Conservation (phyloP, 169 alveolate species). For the Cyclospora cayetanensis region DNA sequence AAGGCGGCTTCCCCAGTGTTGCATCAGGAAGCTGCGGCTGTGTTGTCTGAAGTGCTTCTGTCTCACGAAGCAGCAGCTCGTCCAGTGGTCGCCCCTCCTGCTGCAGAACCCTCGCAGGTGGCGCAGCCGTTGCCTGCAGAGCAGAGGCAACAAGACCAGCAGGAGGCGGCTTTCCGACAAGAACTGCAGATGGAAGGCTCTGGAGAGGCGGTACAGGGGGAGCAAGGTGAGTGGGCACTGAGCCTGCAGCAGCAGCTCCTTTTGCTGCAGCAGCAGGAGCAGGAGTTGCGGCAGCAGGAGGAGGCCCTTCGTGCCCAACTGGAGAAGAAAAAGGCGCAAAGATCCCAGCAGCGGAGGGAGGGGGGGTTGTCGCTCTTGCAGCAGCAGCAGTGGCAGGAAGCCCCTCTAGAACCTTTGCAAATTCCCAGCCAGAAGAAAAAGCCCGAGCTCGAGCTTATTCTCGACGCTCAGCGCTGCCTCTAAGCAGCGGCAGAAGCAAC, state of each 20-base stretch:
- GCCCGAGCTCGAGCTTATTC: background rate
- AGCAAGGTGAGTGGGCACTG: background rate
- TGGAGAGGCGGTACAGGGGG: background rate
- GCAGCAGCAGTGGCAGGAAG: background rate
- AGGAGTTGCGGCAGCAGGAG: background rate
- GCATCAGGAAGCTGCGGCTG: background rate
- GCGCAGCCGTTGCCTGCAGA: background rate
- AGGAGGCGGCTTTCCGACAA: background rate
- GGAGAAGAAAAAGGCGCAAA: background rate
- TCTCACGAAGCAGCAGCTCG: background rate
- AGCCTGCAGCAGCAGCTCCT: background rate
- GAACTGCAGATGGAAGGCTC: background rate
- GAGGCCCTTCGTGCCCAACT: background rate
- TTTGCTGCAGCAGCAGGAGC: background rate
- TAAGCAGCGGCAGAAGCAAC: background rate
- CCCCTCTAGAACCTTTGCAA: background rate
- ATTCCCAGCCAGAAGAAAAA: background rate
- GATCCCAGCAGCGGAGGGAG: background rate
- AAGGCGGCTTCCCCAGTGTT: background rate
- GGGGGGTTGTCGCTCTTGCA: background rate
- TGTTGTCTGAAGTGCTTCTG: background rate
- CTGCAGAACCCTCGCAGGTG: background rate
- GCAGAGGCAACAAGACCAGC: no score
- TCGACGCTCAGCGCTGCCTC: background rate
- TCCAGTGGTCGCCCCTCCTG: background rate